Conservation (phyloP, 1,139 yeast genomes). For the Neolecta irregularis region DNA sequence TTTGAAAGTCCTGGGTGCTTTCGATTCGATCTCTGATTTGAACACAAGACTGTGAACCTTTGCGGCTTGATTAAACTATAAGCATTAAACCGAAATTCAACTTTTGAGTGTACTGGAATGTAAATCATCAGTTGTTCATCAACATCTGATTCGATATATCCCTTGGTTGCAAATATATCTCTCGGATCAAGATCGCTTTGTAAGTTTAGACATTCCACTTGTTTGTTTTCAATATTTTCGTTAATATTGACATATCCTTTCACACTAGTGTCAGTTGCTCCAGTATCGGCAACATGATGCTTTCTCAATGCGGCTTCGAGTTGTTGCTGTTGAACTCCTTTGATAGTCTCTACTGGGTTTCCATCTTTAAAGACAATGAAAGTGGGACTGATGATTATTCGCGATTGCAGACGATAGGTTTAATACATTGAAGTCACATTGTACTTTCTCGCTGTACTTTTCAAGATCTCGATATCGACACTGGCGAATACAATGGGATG, state of each 20-base stretch:
- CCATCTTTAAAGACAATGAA: constrained; percentile 60
- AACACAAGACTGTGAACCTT: neutral
- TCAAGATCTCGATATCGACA: constrained; percentile 62
- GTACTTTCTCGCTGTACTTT: constrained; percentile 53
- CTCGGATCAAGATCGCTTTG: constrained; percentile 4
- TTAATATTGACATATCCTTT: constrained; percentile 1
- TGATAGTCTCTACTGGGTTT: constrained; percentile 42
- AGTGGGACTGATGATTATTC: constrained; percentile 37
- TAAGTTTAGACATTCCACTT: constrained; percentile 9
- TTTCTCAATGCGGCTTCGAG: constrained; percentile 10
- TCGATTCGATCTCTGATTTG: neutral
- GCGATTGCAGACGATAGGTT: neutral
- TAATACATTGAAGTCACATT: constrained; percentile 52
- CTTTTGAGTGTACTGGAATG: constrained; percentile 6
- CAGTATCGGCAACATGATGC: neutral
- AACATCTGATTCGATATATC: constrained; percentile 11
- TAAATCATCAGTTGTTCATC: constrained; percentile 14
- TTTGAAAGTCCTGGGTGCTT: constrained; percentile 11
- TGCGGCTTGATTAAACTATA: neutral
- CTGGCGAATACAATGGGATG: constrained; percentile 45
- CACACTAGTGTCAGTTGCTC: neutral
- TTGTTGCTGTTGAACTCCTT: constrained; percentile 47
- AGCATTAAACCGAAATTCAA: neutral
- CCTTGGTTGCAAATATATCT: constrained; percentile 6
- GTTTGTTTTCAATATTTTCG: constrained; percentile 4